Evolutionary conservation across 768 basidiomycete species (phyloP).

Genomic region (Chalciporus piperatus): DNA sequence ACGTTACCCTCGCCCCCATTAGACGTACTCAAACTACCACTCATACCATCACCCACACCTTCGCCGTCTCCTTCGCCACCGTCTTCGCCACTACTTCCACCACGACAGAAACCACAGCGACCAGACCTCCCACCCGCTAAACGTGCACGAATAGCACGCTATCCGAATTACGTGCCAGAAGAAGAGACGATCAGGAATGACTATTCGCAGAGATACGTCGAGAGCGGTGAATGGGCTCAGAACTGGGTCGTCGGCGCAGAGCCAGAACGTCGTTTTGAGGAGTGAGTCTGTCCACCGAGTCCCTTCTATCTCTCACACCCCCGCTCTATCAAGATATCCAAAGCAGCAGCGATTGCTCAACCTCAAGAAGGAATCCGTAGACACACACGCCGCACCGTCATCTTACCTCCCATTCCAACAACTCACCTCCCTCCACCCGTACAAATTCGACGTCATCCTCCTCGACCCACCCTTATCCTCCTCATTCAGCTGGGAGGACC

Average conservation of each 20-base stretch:
- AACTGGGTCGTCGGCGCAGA: conserved; percentile 90
- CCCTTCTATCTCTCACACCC: neutral
- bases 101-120: conserved; percentile 39
- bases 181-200: conserved; percentile 98
- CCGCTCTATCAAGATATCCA: conserved; percentile 65
- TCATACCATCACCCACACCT: conserved; percentile 57
- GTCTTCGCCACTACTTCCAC: conserved; percentile 40
- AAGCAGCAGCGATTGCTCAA: conserved; percentile 84
- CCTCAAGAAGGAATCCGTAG: conserved; percentile 79
- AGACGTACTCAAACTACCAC: conserved; percentile 53
- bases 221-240: conserved; percentile 91
- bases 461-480: conserved; percentile 89
- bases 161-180: conserved; percentile 81
- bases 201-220: conserved; percentile 87
- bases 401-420: conserved; percentile 65
- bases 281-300: conserved; percentile 56
- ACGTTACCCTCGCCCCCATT: conserved; percentile 52
- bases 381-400: conserved; percentile 66
- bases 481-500: conserved; percentile 80
- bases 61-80: conserved; percentile 49
- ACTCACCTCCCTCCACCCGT: conserved; percentile 52
- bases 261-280: conserved; percentile 86
- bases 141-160: conserved; percentile 65
- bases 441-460: conserved; percentile 88
- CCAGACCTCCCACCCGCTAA: conserved; percentile 66